Evolutionary conservation across 1,284 basidiomycete genomes (phyloP).

Genomic region (Paramarasmius palmivorus): DNA sequence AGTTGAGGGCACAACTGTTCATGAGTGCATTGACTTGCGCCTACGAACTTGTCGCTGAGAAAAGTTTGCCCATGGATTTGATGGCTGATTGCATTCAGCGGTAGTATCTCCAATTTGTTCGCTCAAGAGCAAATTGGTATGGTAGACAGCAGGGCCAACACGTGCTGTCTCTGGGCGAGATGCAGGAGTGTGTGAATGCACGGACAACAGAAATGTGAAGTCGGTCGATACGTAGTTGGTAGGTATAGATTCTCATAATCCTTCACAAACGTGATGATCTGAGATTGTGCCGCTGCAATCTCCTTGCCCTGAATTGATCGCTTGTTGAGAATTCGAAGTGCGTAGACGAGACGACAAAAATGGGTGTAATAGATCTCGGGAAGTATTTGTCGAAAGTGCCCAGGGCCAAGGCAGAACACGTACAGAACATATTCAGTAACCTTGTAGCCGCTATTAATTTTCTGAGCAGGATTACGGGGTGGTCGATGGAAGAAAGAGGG

Average conservation of each 20-base stretch:
- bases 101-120: no score
- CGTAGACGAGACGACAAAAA: constrained; percentile 26
- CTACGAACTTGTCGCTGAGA: no score
- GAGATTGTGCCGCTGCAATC: constrained; percentile 13
- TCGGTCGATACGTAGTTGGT: constrained; percentile 15
- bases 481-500: constrained; percentile 32
- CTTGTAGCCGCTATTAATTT: constrained; percentile 14
- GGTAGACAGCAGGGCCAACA: no score
- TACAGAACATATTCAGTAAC: background rate
- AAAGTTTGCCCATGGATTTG: no score
- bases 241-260: constrained; percentile 31
- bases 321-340: constrained; percentile 23
- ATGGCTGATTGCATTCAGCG: no score
- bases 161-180: no score
- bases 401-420: constrained; percentile 18
- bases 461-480: constrained; percentile 34
- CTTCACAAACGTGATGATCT: constrained; percentile 20
- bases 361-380: constrained; percentile 23
- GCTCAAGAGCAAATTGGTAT: no score
- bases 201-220: no score
- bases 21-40: no score
- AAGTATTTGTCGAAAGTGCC: constrained; percentile 27
- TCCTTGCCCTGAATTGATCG: constrained; percentile 15
- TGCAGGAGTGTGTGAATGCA: no score
- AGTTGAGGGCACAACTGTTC: no score